A percentile compares a stretch with the other conserved stretches of the same genome.
Evolutionary conservation across 164 flowering plant genomes (phyloP).

Genomic region (Tetrastigma voinierianum): DNA sequence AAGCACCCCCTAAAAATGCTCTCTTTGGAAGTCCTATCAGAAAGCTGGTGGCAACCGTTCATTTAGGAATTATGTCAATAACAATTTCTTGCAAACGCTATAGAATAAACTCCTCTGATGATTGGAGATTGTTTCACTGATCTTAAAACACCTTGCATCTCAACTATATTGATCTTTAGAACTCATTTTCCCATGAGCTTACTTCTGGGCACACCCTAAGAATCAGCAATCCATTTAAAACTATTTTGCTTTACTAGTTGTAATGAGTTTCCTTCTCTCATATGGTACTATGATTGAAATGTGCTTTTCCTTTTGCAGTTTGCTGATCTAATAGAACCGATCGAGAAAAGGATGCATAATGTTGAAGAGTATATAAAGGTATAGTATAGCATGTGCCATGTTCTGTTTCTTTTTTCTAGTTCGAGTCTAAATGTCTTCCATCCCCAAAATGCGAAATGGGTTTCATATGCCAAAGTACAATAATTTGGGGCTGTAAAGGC

Average conservation of each 20-base stretch:
- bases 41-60: background rate
- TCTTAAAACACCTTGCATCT: background rate
- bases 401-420: background rate
- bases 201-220: background rate
- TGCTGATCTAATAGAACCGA: constrained; percentile 69
- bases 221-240: background rate
- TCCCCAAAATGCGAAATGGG: background rate
- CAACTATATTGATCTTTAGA: background rate
- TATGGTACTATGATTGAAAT: background rate
- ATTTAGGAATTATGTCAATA: background rate
- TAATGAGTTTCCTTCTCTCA: background rate
- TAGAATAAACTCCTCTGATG: too few species aligned
- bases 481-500: background rate
- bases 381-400: background rate
- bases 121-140: too few species aligned
- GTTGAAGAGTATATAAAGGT: constrained; percentile 84
- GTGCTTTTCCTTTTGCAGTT: constrained; percentile 40
- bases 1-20: too few species aligned
- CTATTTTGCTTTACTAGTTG: background rate
- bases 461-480: background rate
- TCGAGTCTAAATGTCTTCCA: constrained; percentile 3
- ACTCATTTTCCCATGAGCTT: background rate
- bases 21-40: too few species aligned
- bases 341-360: constrained; percentile 66
- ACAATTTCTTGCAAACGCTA: background rate